Evolutionary conservation across 1,284 basidiomycete genomes (phyloP), one percentile per base, ranked within the genome.

Genomic region (Moesziomyces antarcticus): DNA sequence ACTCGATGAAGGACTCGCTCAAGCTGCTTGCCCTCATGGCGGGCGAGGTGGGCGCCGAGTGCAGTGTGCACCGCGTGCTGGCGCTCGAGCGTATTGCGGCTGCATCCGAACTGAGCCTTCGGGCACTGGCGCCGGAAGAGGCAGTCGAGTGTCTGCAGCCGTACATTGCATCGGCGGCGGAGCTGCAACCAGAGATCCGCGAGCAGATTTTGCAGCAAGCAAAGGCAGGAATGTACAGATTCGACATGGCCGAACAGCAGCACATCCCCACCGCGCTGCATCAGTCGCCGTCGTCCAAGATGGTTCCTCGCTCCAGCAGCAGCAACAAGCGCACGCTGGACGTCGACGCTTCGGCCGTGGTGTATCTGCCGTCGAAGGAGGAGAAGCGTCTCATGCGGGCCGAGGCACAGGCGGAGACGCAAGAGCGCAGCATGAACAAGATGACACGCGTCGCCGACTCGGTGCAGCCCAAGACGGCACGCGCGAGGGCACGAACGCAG

Each of bases 1-100:
- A 68, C 27, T 75, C 80, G 42, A 80, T 83, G 78, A 71, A 73
- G 40, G 72, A 78, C 40, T 79, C 75, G 30, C 64, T 83, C 42
- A 56, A 73, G 44, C 67, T 79, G 8, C 64, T 83, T 14, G 70
- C 65, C 10, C 56, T 76, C 41, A 81, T 83, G 74, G 80, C 78
- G 1, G 53, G 62, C 16, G 67, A 77, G 27, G 72, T 83, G 10
- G 76, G 75, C 5, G 76, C 80, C 7, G 22, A 9, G 20, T 73
- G 71, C 40, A 45, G 61, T 10, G 65, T 73, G 0, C 65, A 68
- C 48, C 60, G 71, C 4, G 71, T 68, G 8, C 49, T 73, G 1
- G 59, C 65, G 5, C 44, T 73, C 1, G 65, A 73, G 24, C 35
- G 35, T 14, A 14, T 16, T 14, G 35, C 5, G 14, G 41, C 42